phyloP scores from a whole-genome alignment of 2,329 filamentous ascomycete genomes.

The Aspergillus sp. region DNA sequence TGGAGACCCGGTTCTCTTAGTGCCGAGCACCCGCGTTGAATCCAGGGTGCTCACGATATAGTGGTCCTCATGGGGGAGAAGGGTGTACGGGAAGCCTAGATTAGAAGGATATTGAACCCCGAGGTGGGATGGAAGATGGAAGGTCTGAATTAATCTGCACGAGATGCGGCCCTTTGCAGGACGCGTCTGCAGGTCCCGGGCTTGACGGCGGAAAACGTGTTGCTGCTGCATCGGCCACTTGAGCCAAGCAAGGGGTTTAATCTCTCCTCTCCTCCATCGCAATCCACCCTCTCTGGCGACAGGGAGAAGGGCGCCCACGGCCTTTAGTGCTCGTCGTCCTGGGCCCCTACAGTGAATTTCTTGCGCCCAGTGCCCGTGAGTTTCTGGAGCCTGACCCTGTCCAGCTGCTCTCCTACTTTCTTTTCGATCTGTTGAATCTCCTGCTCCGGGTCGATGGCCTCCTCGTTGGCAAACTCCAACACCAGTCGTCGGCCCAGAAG shows the following conservation, averaged over 20 bases:
- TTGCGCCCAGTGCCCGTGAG: constrained; percentile 78
- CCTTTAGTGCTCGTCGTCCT: constrained; percentile 54
- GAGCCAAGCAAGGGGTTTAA: constrained; percentile 34
- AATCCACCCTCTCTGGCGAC: constrained; percentile 24
- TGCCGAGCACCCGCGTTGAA: constrained; percentile 14
- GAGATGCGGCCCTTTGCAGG: constrained; percentile 24
- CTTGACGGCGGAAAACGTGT: constrained; percentile 39
- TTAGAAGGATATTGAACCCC: constrained; percentile 13
- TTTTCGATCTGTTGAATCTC: constrained; percentile 96
- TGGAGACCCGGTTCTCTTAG: constrained; percentile 7
- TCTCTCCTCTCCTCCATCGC: constrained; percentile 21
- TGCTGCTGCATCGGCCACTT: constrained; percentile 16
- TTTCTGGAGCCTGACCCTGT: constrained; percentile 86
- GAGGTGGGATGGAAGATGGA: constrained; percentile 21
- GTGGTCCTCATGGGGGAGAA: constrained; percentile 4
- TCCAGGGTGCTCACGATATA: constrained; percentile 13
- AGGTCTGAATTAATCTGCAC: constrained; percentile 24
- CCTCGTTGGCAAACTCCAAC: constrained; percentile 85
- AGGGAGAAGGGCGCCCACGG: constrained; percentile 28
- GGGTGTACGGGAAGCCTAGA: neutral
- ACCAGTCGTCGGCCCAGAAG: constrained; percentile 85
- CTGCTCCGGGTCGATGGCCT: constrained; percentile 87
- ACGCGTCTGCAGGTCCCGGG: constrained; percentile 26
- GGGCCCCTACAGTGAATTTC: constrained; percentile 79
- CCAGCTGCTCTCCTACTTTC: constrained; percentile 87